Base-by-base conservation (phyloP, 2,329 filamentous ascomycete species). In the Trematosphaeria pertusa region DNA sequence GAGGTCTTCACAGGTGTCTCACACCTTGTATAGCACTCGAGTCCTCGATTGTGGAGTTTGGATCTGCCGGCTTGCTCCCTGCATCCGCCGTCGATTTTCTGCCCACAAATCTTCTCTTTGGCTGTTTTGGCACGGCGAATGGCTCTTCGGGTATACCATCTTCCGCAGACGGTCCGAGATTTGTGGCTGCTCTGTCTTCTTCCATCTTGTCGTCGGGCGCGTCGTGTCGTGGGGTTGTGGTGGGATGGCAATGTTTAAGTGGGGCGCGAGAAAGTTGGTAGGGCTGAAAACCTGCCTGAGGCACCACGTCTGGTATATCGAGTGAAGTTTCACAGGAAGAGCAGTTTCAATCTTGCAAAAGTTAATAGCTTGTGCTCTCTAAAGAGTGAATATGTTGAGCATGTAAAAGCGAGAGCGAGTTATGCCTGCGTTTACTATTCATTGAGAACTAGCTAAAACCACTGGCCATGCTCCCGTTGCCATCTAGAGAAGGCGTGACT, bases 21-120 rank as follows among this genome's bases (percentile, higher is more conserved):
- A 66, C 79, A 87, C 89, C 83, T 80, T 88, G 84, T 58, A 91
- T 83, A 12, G 86, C 81, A 43, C 84, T 83, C 58, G 80, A 84
- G 48, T 86, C 84, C 55, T 86, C 83, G 33, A 81, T 78, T 72
- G 70, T 80, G 37, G 65, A 61, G 52, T 72, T 72, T 20, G 63
- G 56, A 30, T 71, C 67, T 30, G 52, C 48, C n/a, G 63, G 61
- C 57, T 65, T 74, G 63, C 77, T 80, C 48, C 78, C 73, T 31
- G 81, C 76, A 58, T 83, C 80, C 62, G 86, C 83, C 51, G 84
- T 80, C 7, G 89, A 89, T 17, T 87, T 85, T 58, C 91, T 82
- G 21, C 94, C 94, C 14, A 99, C 87, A 59, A 99, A 99, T 47
- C 93, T 84, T 73, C 93, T 92, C 78, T 89, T 96, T 17, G 94